These are phyloP conservation scores for Salix udensis DNA, from an alignment of 345 rosid species.

Conservation along the genomic window DNA sequence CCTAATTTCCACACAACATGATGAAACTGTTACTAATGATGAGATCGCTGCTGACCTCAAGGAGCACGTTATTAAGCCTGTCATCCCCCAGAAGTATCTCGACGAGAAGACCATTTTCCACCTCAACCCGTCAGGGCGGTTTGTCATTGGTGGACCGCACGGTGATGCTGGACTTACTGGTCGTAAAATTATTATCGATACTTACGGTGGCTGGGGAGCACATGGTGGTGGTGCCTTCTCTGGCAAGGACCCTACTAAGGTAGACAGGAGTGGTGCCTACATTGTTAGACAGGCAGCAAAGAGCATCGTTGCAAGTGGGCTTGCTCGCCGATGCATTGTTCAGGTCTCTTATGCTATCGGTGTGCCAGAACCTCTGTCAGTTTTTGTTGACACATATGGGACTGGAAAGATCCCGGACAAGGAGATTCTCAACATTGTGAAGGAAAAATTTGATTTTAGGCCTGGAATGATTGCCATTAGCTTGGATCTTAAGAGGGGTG, in stretches of 20 bases:
- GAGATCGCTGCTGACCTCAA: slow-evolving; percentile 21
- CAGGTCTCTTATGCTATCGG: slow-evolving; percentile 22
- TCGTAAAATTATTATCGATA: slow-evolving; percentile 12
- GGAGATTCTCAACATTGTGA: slow-evolving; percentile 19
- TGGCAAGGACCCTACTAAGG: slow-evolving; percentile 21
- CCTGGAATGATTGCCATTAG: slow-evolving; percentile 16
- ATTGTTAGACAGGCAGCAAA: slow-evolving; percentile 20
- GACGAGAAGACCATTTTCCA: slow-evolving; percentile 20
- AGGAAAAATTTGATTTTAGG: slow-evolving; percentile 18
- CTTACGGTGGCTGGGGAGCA: slow-evolving; percentile 20
- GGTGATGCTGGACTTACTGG: slow-evolving; percentile 21
- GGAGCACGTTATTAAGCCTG: slow-evolving; percentile 19
- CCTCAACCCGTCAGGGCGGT: slow-evolving; percentile 16
- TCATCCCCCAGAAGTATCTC: slow-evolving; percentile 17
- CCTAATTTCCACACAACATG: slow-evolving; percentile 17
- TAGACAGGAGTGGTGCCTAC: slow-evolving; percentile 22
- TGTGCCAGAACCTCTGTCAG: slow-evolving; percentile 20
- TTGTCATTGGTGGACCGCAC: slow-evolving; percentile 19
- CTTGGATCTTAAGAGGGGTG: slow-evolving; percentile 20
- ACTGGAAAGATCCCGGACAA: slow-evolving; percentile 21
- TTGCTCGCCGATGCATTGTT: slow-evolving; percentile 21
- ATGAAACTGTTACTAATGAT: slow-evolving; percentile 15
- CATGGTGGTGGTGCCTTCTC: slow-evolving; percentile 21
- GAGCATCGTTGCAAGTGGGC: slow-evolving; percentile 19
- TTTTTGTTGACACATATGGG: slow-evolving; percentile 11